Evolutionary conservation across 2,329 filamentous ascomycete species (phyloP), one percentile per base, ranked within the genome.

Genomic region (Hymenoscyphus infarciens): DNA sequence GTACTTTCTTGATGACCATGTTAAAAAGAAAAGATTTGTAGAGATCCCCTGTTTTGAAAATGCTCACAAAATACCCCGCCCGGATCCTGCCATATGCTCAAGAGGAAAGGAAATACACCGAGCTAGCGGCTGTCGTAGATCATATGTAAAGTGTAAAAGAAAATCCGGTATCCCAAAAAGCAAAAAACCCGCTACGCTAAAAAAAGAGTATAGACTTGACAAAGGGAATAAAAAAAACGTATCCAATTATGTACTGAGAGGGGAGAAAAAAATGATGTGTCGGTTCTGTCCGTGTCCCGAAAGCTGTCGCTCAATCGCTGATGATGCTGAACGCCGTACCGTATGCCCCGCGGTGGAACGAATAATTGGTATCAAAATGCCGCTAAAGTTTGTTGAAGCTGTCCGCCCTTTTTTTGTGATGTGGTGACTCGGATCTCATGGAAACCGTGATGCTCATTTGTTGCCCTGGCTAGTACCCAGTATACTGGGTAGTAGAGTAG

Each of bases 171-270:
- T 77, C 78, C 78, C 77, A 77, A 78, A 77, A 70, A 69, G 60
- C 8, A 57, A 69, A 67, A 58, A 68, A 67, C 82, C 80, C 82
- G 82, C 82, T 81, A 79, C 81, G 78, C 78, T 80, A 79, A 81
- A 78, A 78, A 76, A 74, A 72, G 11, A 35, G 11, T 31, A 29
- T 59, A 60, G 45, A 63, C 72, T 22, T 22, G 45, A 52, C 70
- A 75, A 71, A 74, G 73, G 72, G 73, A 76, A 75, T 77, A 75
- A 74, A 60, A 70, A 70, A 49, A 49, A 67, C 63, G 67, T 69
- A 72, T 71, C 69, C 70, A 63, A 74, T 71, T 73, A 74, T 72
- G 68, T 74, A 71, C 68, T 64, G 61, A 65, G 64, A 64, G 38
- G 58, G 66, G 65, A 52, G 45, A 52, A 52, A 68, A 68, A 61